A percentile compares a stretch with the other conserved stretches of the same genome.
Conservation (phyloP, 768 basidiomycete genomes). For the Macrocybe gigantea region DNA sequence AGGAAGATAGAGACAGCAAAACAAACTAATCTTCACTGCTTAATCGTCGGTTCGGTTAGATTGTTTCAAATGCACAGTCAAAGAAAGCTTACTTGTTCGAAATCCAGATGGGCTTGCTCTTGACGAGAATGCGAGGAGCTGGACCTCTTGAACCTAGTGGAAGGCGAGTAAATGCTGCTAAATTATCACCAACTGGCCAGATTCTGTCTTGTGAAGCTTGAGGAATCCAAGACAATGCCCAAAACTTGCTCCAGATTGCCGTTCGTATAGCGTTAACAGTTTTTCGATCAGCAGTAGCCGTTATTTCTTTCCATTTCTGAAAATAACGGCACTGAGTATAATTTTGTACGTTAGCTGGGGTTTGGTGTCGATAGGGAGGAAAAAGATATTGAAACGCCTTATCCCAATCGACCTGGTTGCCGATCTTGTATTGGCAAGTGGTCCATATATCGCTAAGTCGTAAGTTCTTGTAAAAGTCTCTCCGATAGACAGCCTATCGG, state of each 20-base stretch:
- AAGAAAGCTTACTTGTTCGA: too few species aligned
- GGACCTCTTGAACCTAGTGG: neutral
- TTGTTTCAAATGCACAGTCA: too few species aligned
- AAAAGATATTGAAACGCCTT: slow-evolving; percentile 11
- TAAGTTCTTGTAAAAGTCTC: slow-evolving; percentile 9
- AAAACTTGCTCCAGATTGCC: slow-evolving; percentile 5
- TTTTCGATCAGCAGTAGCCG: neutral
- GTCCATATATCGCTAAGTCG: slow-evolving; percentile 11
- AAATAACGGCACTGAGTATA: slow-evolving; percentile 7
- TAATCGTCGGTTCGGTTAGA: too few species aligned
- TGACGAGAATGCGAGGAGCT: neutral
- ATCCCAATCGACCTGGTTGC: slow-evolving; percentile 8
- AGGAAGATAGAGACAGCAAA: too few species aligned
- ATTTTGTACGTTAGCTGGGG: slow-evolving; percentile 6
- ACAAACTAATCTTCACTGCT: too few species aligned
- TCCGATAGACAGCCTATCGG: slow-evolving; percentile 1
- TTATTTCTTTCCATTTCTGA: slow-evolving; percentile 5
- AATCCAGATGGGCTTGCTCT: neutral
- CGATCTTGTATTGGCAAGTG: slow-evolving; percentile 11
- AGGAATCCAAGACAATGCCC: slow-evolving; percentile 15
- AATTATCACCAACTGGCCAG: too few species aligned
- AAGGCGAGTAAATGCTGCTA: neutral
- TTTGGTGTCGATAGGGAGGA: slow-evolving; percentile 1
- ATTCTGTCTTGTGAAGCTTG: slow-evolving; percentile 10
- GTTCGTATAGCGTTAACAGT: neutral